These are phyloP conservation scores for Colletotrichum eleusines DNA, from an alignment of 2,329 filamentous ascomycete species.

Conservation along the genomic window DNA sequence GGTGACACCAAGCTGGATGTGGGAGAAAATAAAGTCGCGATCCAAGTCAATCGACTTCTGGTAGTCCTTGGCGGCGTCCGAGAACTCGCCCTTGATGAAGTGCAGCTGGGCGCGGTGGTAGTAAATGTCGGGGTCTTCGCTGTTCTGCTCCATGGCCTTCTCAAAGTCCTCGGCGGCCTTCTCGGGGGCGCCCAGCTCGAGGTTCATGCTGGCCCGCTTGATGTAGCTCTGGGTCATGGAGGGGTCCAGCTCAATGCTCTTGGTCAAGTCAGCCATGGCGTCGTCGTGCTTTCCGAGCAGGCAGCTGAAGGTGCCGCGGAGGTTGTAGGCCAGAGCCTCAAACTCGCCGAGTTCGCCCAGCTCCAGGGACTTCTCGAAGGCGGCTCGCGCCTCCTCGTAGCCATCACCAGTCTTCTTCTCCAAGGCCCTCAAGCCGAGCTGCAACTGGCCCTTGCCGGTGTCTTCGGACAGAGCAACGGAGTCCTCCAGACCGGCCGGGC, in stretches of 20 bases:
- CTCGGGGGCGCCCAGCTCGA: conserved; percentile 91
- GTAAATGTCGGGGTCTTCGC: conserved; percentile 94
- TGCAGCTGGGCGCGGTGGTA: conserved; percentile 98
- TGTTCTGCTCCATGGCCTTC: conserved; percentile 85
- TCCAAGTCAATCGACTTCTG: conserved; percentile 99
- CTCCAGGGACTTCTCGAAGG: conserved; percentile 91
- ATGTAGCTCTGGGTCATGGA: conserved; percentile 96
- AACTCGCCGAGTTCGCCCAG: conserved; percentile 82
- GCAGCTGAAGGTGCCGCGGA: conserved; percentile 96
- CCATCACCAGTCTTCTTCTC: conserved; percentile 89
- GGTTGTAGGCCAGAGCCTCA: conserved; percentile 94
- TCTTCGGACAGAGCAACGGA: conserved; percentile 80
- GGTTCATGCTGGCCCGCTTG: conserved; percentile 97
- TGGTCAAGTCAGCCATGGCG: conserved; percentile 87
- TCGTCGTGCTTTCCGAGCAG: conserved; percentile 88
- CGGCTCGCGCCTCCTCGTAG: conserved; percentile 87
- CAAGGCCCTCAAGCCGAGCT: conserved; percentile 84
- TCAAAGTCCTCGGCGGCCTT: conserved; percentile 90
- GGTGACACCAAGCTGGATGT: conserved; percentile 98
- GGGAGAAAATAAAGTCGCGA: conserved; percentile 96
- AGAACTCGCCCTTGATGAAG: conserved; percentile 96
- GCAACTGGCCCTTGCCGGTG: conserved; percentile 86
- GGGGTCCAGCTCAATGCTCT: conserved; percentile 91
- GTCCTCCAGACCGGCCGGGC: conserved; percentile 86
- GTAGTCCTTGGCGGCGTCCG: conserved; percentile 96